Percentiles rank a stretch among this genome's conserved stretches.
Evolutionary conservation across 2,329 filamentous ascomycete species (phyloP).

Genomic region (Raffaelea arxii): DNA sequence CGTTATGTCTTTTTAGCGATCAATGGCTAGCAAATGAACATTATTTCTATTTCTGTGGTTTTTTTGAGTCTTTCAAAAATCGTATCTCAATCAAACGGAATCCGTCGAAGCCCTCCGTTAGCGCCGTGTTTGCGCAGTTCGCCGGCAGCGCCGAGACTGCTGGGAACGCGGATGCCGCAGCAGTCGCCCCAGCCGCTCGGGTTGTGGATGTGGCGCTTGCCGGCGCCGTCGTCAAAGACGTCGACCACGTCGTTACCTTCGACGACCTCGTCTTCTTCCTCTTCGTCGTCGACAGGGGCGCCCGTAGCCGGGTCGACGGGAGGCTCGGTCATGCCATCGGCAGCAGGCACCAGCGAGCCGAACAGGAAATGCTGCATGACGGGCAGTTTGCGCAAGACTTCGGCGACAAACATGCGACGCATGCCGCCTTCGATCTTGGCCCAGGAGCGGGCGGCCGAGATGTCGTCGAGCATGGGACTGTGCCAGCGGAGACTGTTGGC

Average conservation of each 20-base stretch:
- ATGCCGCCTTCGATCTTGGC: conserved; percentile 88
- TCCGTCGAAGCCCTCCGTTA: conserved; percentile 53
- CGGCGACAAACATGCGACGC: conserved; percentile 91
- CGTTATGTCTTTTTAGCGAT: too few species aligned
- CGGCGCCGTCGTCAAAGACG: conserved; percentile 47
- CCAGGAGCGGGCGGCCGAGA: conserved; percentile 84
- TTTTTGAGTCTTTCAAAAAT: too few species aligned
- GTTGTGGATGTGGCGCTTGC: conserved; percentile 61
- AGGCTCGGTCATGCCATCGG: conserved; percentile 68
- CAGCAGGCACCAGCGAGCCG: conserved; percentile 72
- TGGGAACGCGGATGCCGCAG: conserved; percentile 95
- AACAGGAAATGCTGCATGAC: conserved; percentile 99
- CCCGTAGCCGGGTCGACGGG: conserved; percentile 31
- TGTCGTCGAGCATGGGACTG: conserved; percentile 96
- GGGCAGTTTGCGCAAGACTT: conserved; percentile 85
- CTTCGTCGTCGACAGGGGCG: conserved; percentile 31
- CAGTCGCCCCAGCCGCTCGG: conserved; percentile 83
- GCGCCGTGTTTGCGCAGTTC: conserved; percentile 73
- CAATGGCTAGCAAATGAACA: too few species aligned
- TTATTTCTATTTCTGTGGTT: neutral
- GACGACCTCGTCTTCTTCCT: conserved; percentile 22
- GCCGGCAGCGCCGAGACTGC: conserved; percentile 80
- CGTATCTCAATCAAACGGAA: conserved; percentile 89
- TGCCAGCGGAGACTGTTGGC: conserved; percentile 94
- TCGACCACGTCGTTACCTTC: conserved; percentile 46